These are phyloP conservation scores for Beauveria scarabaeidicola DNA, from an alignment of 2,329 filamentous ascomycete species.

Conservation along the genomic window DNA sequence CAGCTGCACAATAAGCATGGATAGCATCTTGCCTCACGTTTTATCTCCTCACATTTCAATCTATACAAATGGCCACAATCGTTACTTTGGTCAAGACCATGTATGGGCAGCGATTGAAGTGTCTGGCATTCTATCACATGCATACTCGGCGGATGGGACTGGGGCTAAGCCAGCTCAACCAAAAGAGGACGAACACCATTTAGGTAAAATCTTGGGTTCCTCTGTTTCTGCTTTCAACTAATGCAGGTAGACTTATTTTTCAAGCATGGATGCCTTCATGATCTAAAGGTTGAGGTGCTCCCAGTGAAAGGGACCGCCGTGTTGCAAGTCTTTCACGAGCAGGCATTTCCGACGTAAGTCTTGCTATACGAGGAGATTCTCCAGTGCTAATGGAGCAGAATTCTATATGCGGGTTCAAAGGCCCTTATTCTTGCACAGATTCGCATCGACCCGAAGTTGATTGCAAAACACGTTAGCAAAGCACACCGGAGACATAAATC, in stretches of 20 bases:
- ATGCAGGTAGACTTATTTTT: conserved; percentile 23
- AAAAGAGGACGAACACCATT: conserved; percentile 5
- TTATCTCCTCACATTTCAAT: conserved; percentile 14
- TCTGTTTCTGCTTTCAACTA: neutral
- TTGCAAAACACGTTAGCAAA: conserved; percentile 2
- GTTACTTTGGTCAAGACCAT: conserved; percentile 8
- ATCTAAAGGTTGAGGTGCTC: conserved; percentile 38
- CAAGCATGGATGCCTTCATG: conserved; percentile 40
- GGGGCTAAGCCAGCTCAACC: neutral
- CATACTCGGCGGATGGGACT: conserved; percentile 9
- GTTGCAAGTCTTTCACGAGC: conserved; percentile 38
- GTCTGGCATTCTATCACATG: conserved; percentile 13
- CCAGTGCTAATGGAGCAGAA: conserved; percentile 21
- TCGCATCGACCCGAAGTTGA: conserved; percentile 19
- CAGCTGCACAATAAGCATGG: neutral
- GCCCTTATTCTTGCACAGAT: conserved; percentile 42
- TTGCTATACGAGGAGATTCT: neutral
- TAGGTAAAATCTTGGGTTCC: neutral
- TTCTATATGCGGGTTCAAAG: conserved; percentile 34
- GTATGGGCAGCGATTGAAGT: conserved; percentile 16
- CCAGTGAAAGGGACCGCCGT: conserved; percentile 33
- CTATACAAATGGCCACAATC: conserved; percentile 7
- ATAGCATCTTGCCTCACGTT: conserved; percentile 11
- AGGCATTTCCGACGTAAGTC: conserved; percentile 33
- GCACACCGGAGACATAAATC: conserved; percentile 32